Conservation (phyloP, 2,329 filamentous ascomycete genomes). For the Grosmannia huntii region DNA sequence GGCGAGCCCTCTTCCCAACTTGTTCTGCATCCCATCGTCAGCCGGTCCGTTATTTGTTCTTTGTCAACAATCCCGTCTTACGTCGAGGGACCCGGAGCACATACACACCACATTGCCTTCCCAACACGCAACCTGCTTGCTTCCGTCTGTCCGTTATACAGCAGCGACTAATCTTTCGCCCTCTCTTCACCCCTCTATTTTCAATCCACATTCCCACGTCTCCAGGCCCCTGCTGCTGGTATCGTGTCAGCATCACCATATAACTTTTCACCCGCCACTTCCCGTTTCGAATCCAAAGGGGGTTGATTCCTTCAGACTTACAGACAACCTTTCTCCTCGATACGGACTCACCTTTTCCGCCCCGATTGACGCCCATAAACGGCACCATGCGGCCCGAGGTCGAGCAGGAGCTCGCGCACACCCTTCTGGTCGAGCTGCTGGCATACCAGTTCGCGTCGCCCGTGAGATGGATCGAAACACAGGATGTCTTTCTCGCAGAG, state of each 20-base stretch:
- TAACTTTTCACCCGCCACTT: neutral
- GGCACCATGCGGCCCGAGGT: slow-evolving; percentile 86
- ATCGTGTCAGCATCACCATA: neutral
- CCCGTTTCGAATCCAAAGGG: neutral
- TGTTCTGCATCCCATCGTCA: slow-evolving; percentile 1
- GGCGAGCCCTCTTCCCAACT: neutral
- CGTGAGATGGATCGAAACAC: slow-evolving; percentile 99
- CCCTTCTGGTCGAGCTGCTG: slow-evolving; percentile 92
- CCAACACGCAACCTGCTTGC: slow-evolving; percentile 5
- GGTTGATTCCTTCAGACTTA: neutral
- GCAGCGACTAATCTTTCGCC: slow-evolving; percentile 1
- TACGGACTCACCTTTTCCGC: neutral
- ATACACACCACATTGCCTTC: neutral
- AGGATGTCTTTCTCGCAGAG: slow-evolving; percentile 97
- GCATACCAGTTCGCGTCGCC: slow-evolving; percentile 99
- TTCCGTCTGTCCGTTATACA: slow-evolving; percentile 9
- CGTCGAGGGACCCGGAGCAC: neutral
- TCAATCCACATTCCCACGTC: neutral
- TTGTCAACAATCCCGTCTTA: neutral
- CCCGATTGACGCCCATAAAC: neutral
- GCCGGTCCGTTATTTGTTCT: neutral
- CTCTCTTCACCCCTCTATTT: neutral
- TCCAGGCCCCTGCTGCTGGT: neutral
- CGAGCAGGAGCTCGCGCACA: slow-evolving; percentile 98
- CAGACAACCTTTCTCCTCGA: neutral